phyloP scores from a whole-genome alignment of 2,329 filamentous ascomycete genomes.

The Fusarium buharicum region DNA sequence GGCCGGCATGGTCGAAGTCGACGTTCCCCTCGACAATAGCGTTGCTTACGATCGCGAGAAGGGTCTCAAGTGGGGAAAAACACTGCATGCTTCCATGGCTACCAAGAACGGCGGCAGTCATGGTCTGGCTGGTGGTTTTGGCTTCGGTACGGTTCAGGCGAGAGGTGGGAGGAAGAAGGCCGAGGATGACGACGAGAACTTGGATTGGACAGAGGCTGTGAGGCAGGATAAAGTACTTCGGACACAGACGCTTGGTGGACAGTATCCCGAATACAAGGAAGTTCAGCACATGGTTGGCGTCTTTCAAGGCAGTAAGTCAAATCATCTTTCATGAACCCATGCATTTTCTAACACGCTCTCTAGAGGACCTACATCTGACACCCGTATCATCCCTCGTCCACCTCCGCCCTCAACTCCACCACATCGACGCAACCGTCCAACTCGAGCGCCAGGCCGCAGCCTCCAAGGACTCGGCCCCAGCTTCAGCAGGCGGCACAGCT shows the following conservation, averaged over 20 bases:
- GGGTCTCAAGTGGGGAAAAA: conserved; percentile 84
- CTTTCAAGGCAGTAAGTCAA: conserved; percentile 78
- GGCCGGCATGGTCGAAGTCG: conserved; percentile 88
- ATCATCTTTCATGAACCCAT: neutral
- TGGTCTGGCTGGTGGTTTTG: conserved; percentile 78
- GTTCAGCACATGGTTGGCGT: conserved; percentile 91
- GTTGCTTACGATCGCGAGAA: conserved; percentile 84
- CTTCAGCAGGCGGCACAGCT: conserved; percentile 61
- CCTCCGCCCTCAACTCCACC: conserved; percentile 90
- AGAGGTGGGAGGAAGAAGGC: conserved; percentile 52
- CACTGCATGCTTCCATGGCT: conserved; percentile 70
- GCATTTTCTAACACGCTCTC: conserved; percentile 28
- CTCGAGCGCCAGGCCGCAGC: conserved; percentile 64
- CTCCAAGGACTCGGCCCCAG: conserved; percentile 50
- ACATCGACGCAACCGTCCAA: conserved; percentile 86
- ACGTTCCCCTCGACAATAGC: conserved; percentile 81
- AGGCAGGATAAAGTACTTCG: conserved; percentile 77
- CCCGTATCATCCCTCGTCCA: conserved; percentile 85
- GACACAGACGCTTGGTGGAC: conserved; percentile 86
- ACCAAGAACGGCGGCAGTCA: conserved; percentile 72
- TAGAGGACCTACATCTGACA: conserved; percentile 87
- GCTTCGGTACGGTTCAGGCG: conserved; percentile 63
- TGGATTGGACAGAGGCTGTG: conserved; percentile 74
- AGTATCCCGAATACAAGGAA: conserved; percentile 74
- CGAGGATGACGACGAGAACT: conserved; percentile 59